These are phyloP conservation scores for Pleurozium schreberi DNA, from an alignment of 225 moss, liverwort and hornwort species.

Conservation along the genomic window DNA sequence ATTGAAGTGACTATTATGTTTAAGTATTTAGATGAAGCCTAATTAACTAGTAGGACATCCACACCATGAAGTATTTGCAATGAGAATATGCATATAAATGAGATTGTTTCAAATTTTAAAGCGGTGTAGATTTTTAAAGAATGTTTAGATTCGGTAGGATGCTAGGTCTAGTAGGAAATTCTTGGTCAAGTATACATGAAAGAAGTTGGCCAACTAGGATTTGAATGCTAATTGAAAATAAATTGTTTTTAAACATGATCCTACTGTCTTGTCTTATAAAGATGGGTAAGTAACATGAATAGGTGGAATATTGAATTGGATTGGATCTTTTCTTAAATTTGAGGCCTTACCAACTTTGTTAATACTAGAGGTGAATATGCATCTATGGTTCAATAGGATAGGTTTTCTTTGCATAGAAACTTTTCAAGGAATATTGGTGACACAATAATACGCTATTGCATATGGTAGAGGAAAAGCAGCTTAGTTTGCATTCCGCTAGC, in stretches of 20 bases:
- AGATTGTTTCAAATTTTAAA: neutral
- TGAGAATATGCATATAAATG: too few species aligned
- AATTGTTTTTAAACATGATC: neutral
- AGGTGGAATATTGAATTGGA: neutral
- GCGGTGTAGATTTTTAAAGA: neutral
- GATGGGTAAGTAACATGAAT: neutral
- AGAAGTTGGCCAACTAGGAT: neutral
- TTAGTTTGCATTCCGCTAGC: neutral
- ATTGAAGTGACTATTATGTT: neutral
- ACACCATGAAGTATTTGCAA: fast-evolving
- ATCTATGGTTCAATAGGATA: neutral
- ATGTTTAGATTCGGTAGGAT: too few species aligned
- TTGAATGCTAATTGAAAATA: neutral
- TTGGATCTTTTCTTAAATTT: neutral
- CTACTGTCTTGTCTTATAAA: neutral
- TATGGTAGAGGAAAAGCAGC: neutral
- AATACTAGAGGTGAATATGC: neutral
- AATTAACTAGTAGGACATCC: fast-evolving
- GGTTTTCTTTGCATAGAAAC: neutral
- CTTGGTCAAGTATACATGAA: neutral
- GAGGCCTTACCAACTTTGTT: neutral
- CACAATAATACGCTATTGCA: neutral
- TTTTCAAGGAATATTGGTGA: neutral
- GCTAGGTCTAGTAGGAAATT: neutral
- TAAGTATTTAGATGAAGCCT: too few species aligned